phyloP scores from a whole-genome alignment of 2,329 filamentous ascomycete species.

The Verticillium albo-atrum region DNA sequence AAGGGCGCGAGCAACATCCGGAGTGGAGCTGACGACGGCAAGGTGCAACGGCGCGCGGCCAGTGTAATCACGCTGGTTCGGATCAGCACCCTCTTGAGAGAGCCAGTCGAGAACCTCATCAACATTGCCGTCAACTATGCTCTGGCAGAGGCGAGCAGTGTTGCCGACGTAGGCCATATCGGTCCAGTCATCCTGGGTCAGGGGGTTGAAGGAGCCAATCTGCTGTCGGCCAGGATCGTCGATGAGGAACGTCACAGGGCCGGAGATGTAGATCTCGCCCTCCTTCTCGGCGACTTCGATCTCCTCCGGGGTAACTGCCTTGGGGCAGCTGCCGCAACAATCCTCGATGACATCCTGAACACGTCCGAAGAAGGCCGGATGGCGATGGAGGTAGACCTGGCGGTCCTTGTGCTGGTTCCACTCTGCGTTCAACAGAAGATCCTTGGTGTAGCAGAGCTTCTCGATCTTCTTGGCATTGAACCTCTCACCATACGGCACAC shows the following conservation, averaged over 20 bases:
- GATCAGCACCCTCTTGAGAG: slow-evolving; percentile 61
- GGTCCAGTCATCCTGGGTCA: slow-evolving; percentile 81
- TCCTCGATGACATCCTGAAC: slow-evolving; percentile 71
- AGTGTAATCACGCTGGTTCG: slow-evolving; percentile 71
- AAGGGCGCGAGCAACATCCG: slow-evolving; percentile 65
- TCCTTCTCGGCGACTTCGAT: slow-evolving; percentile 67
- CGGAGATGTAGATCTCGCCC: slow-evolving; percentile 70
- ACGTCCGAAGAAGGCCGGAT: slow-evolving; percentile 80
- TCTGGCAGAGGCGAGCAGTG: slow-evolving; percentile 71
- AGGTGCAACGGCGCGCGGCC: slow-evolving; percentile 77
- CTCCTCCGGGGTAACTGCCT: slow-evolving; percentile 65
- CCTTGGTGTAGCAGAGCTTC: slow-evolving; percentile 75
- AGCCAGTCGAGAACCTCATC: slow-evolving; percentile 69
- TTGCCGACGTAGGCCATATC: slow-evolving; percentile 88
- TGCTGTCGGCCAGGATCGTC: slow-evolving; percentile 78
- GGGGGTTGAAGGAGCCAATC: slow-evolving; percentile 69
- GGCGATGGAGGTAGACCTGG: slow-evolving; percentile 73
- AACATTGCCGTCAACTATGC: slow-evolving; percentile 70
- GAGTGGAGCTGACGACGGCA: slow-evolving; percentile 63
- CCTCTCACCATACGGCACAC: slow-evolving; percentile 60
- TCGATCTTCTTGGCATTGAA: slow-evolving; percentile 70
- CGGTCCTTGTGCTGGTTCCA: slow-evolving; percentile 78
- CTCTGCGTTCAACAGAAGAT: slow-evolving; percentile 76
- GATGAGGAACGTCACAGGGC: slow-evolving; percentile 67
- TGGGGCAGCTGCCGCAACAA: slow-evolving; percentile 76